Evolutionary conservation across 1,284 basidiomycete species (phyloP), one percentile per base, ranked within the genome.

Genomic region (Coniferiporia sulphurascens): DNA sequence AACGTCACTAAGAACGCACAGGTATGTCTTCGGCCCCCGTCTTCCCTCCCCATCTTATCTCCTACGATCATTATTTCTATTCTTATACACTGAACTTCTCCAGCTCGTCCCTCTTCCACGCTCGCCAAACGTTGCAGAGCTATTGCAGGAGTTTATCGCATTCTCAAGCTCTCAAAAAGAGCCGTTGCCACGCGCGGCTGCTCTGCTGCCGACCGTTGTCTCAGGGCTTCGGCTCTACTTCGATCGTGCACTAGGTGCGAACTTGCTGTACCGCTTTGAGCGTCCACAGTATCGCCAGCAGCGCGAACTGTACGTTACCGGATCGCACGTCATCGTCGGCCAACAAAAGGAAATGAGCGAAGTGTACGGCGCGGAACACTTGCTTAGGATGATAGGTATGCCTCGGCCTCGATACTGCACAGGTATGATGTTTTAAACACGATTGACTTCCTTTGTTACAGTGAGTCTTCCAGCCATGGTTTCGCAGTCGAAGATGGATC

Each of bases 171-270:
- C 72, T 48, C 83, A 73, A 50, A 84, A 77, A 8, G 66, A 93
- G 88, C 55, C 78, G 73, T 50, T 89, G 66, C 73, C 81, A 50
- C 82, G 87, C 57, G 86, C 86, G 0, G 70, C 73, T 8, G 70
- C 82, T 1, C 73, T 89, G 0, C 75, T 93, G 10, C 85, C 87
- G 21, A 95, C 95, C 41, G 88, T 98, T 56, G 78, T 94, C 36
- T 85, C 91, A 0, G 96, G 96, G 0, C 79, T 99, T n/a, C 85
- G 89, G 59, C 82, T 93, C 32, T 99, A 99, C 76, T 98, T 99
- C 71, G 94, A 99, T 73, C 81, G 92, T 52, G 87, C 92, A 0
- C 78, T 98, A 3, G 95, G 95, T 2, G 86, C 90, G 62, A 95
- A 93, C 71, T 79, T 99, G 34, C 80, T 98, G 0, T 99, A 99